Percentiles rank a stretch among this genome's conserved stretches.
Evolutionary conservation across 2,329 filamentous ascomycete genomes (phyloP).

Genomic region (Fusarium bactridioides): DNA sequence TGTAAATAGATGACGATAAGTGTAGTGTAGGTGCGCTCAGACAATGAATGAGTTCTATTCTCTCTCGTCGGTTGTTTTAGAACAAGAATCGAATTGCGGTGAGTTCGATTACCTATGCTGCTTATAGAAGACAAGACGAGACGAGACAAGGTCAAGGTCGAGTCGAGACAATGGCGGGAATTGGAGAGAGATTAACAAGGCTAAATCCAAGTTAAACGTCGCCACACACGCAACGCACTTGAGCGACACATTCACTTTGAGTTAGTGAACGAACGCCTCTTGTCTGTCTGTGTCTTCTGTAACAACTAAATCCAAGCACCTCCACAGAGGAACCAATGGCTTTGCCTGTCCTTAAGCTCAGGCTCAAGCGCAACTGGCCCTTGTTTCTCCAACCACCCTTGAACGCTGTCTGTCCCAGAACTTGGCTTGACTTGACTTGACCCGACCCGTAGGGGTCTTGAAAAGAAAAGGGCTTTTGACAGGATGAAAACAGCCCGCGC

Average conservation of each 20-base stretch:
- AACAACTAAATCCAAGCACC: slow-evolving; percentile 5
- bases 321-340: slow-evolving; percentile 2
- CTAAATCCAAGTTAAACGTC: slow-evolving; percentile 7
- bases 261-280: not conserved
- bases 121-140: not conserved
- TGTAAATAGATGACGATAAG: slow-evolving; percentile 2
- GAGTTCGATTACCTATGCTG: slow-evolving; percentile 6
- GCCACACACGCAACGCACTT: slow-evolving; percentile 20
- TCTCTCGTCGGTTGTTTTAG: slow-evolving; percentile 18
- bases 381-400: slow-evolving; percentile 28
- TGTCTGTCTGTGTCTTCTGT: not conserved
- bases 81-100: slow-evolving; percentile 31
- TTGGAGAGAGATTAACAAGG: slow-evolving; percentile 4
- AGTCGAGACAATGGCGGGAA: not conserved
- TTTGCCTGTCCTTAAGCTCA: slow-evolving; percentile 17
- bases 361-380: slow-evolving; percentile 25
- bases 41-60: not conserved
- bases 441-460: slow-evolving; percentile 9
- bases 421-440: not conserved
- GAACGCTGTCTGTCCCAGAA: slow-evolving; percentile 18
- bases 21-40: slow-evolving; percentile 11
- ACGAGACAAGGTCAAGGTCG: not conserved
- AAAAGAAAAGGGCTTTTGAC: not conserved
- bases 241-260: not conserved
- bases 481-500: slow-evolving; percentile 1